These are phyloP conservation scores for Pyrus communis DNA, from an alignment of 306 rosid species.

Conservation along the genomic window DNA sequence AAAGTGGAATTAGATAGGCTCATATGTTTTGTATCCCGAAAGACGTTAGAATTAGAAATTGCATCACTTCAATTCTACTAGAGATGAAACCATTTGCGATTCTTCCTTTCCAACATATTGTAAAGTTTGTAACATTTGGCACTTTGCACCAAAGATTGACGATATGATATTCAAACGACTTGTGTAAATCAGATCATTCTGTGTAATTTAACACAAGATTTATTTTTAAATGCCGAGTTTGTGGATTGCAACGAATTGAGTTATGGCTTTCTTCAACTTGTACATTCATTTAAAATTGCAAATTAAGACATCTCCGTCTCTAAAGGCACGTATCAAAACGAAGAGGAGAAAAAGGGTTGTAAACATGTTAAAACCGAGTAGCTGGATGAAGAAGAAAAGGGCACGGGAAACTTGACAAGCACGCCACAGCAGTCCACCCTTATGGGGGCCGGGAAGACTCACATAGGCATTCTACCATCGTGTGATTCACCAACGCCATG, in stretches of 20 bases:
- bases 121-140: background rate
- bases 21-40: background rate
- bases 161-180: too few species aligned
- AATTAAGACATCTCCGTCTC: background rate
- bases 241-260: background rate
- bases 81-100: background rate
- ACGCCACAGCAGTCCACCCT: too few species aligned
- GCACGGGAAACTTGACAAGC: too few species aligned
- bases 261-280: background rate
- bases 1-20: background rate
- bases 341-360: background rate
- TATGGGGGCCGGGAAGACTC: too few species aligned
- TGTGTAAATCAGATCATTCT: background rate
- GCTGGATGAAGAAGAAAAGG: background rate
- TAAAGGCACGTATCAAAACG: background rate
- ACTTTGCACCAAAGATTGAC: background rate
- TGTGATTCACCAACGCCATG: rapidly evolving
- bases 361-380: background rate
- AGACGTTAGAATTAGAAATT: background rate
- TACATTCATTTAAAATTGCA: background rate
- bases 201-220: background rate
- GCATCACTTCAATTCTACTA: background rate
- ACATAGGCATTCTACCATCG: too few species aligned
- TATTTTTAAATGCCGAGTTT: background rate
- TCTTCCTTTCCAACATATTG: background rate